These are phyloP conservation scores for Chenopodium album DNA, from an alignment of 148 eudicot genomes.

Conservation along the genomic window DNA sequence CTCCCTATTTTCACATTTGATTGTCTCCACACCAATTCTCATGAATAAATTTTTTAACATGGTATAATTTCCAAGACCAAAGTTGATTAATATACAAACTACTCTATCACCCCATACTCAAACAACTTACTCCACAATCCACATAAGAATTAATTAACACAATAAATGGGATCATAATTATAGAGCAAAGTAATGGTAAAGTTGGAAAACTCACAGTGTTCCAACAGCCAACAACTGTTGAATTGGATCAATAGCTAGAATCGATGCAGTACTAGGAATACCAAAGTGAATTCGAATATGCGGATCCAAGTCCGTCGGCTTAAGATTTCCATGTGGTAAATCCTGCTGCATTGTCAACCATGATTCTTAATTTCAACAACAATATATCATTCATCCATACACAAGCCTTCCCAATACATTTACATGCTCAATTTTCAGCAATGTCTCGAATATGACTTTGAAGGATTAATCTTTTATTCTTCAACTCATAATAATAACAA, in stretches of 20 bases:
- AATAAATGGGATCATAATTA: not conserved
- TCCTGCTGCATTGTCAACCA: constrained; percentile 31
- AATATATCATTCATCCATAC: not conserved
- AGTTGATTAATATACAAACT: not conserved
- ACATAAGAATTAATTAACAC: not conserved
- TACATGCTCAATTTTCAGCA: not conserved
- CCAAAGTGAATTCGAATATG: constrained; percentile 57
- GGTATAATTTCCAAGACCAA: not conserved
- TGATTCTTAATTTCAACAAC: not conserved
- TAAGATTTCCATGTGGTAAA: constrained; percentile 26
- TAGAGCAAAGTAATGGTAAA: not conserved
- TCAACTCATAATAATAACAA: too few relatives aligned
- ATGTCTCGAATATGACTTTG: not conserved
- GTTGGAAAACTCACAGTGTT: constrained; percentile 54
- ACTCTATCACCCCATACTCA: not conserved
- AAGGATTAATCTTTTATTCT: not conserved
- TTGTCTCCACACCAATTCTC: not conserved
- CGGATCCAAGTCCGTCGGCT: constrained; percentile 40
- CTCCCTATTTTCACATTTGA: not conserved
- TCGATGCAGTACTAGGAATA: constrained; percentile 59
- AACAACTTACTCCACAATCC: not conserved
- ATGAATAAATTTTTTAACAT: not conserved
- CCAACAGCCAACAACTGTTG: constrained; percentile 76
- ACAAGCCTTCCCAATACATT: not conserved
- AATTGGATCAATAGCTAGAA: constrained; percentile 72